These are phyloP conservation scores for Lactarius sanguifluus DNA, from an alignment of 768 basidiomycete species.

Conservation along the genomic window DNA sequence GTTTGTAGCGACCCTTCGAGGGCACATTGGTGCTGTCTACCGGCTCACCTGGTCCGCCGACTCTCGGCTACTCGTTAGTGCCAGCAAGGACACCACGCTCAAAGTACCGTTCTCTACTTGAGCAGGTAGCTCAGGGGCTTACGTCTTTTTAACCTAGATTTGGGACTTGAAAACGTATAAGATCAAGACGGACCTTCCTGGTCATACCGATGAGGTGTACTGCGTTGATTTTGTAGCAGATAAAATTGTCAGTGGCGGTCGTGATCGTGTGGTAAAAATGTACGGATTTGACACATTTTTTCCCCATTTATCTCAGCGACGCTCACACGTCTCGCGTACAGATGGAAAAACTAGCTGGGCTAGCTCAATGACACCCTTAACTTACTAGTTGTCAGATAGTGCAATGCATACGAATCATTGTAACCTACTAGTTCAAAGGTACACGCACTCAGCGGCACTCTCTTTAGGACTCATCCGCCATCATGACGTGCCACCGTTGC, in stretches of 20 bases:
- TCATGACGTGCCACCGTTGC: neutral
- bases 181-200: conserved; percentile 89
- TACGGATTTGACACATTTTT: conserved; percentile 41
- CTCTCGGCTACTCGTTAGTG: conserved; percentile 86
- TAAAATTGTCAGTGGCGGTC: conserved; percentile 97
- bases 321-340: conserved; percentile 2
- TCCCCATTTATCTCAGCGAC: neutral
- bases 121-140: neutral
- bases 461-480: neutral
- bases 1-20: conserved; percentile 87
- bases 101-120: conserved; percentile 57
- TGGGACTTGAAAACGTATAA: conserved; percentile 98
- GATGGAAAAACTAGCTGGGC: conserved; percentile 28
- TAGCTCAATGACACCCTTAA: neutral
- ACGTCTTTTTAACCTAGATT: conserved; percentile 51
- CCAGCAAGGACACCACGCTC: conserved; percentile 93
- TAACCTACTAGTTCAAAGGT: neutral
- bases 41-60: conserved; percentile 95
- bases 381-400: neutral
- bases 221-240: conserved; percentile 99
- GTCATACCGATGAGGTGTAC: conserved; percentile 97
- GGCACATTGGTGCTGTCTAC: conserved; percentile 94
- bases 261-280: conserved; percentile 93
- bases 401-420: neutral
- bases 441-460: neutral